Base-by-base conservation (phyloP, 805 yeast genomes). In the Sungouiella blattae region DNA sequence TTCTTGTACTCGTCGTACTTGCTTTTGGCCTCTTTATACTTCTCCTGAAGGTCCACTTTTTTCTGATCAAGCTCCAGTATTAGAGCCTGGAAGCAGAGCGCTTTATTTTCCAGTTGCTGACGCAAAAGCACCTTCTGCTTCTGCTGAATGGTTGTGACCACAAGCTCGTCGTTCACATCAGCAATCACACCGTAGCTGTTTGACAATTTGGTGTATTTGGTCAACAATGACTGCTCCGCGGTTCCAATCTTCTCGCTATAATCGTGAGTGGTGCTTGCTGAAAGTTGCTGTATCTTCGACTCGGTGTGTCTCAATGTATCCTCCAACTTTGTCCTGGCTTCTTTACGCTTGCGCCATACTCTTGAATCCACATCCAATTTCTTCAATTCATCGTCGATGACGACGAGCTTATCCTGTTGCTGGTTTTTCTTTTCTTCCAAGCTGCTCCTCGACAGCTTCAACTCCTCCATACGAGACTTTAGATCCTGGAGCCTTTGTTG, bases 1-100 rank as follows among this genome's bases (percentile, higher is more conserved):
- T 62, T 64, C 34, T 64, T 69, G 33, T 65, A 65, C 33, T 62
- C 64, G 16, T 62, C 58, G 27, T 67, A 66, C 16, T 58, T 55
- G 8, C 40, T 49, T 14, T 66, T 57, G 8, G 67, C 62, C 8
- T 45, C 50, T 5, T 56, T 53, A 43, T 67, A 73, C 8, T 53
- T 58, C 8, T 53, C 44, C 18, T 49, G 41, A 18, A 70, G 48
- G 9, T 42, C 44, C 11, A 47, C 49, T 25, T 59, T 52, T 18
- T 52, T 53, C 3, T 39, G 41, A 4, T 55, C 58, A 7, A 68
- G 50, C 24, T 58, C 57, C n/a, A 30, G 37, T 14, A 50, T 33
- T 17, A 67, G 18, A 1, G 35, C 29, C 22, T 54, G 53, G 12
- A 51, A 41, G 5, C 41, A 36, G 7, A 44, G 34, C 14, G 47